Base-by-base conservation (phyloP, 2,329 filamentous ascomycete genomes). In the Exophiala dermatitidis region DNA sequence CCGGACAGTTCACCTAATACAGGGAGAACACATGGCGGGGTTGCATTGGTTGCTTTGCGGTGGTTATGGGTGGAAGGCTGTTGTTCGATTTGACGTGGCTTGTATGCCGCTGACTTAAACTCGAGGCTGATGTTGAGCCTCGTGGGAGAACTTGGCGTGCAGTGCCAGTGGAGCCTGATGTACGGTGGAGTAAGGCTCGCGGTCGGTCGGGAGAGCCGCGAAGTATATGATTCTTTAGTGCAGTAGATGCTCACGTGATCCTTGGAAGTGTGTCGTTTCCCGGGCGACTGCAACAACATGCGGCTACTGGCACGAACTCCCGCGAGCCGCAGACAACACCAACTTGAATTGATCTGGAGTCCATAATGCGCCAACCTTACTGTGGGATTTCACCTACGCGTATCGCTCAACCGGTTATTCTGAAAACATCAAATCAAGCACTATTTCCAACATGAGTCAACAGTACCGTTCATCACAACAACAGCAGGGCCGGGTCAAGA, bases 391-490 rank as follows among this genome's bases (percentile, higher is more conserved):
- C 5, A 45, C 42, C 12, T 30, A 5, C 28, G 28, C 30, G 4
- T 29, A 45, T n/a, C 28, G 10, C 7, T 43, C 6, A 36, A 36
- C 33, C n/a, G 33, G 33, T 7, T 36, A 19, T 19, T 19, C 19
- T 19, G 19, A 19, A 19, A 19, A 19, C 19, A 19, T 19, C 19
- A 19, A 19, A 19, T 19, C 19, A 19, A 78, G 77, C 64, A 76
- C 75, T 63, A 66, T 71, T 19, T 19, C 1, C 50, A 70, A 75
- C 56, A 77, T 77, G 72, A 79, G 75, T 62, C 74, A 77, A 63
- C 75, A 74, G 58, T 72, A 74, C 55, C 72, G 76, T 53, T 62
- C 71, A 57, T 55, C 66, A 52, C 63, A 67, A 44, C 75, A 77
- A 58, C 69, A 71, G 31, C 70, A 74, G 50, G 70, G 67, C 57